Conservation (phyloP, 345 rosid genomes). For the Geranium rotundifolium region DNA sequence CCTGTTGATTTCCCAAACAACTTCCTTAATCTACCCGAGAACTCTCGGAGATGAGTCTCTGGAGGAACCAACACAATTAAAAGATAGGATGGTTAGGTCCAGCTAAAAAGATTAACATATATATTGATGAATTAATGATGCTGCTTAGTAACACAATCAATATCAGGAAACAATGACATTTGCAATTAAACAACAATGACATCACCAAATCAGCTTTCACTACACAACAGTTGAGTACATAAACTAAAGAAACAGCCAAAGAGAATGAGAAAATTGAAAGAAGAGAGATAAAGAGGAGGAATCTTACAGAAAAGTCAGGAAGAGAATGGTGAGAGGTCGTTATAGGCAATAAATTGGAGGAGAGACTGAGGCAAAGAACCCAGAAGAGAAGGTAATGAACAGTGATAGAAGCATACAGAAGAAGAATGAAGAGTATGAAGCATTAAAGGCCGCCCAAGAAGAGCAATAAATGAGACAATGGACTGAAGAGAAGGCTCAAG, state of each 20-base stretch:
- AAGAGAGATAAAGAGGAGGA: constrained; percentile 9
- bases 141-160: no score
- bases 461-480: constrained; percentile 25
- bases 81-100: neutral
- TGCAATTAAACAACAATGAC: neutral
- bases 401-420: constrained; percentile 14
- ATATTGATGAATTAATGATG: neutral
- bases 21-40: constrained; percentile 54
- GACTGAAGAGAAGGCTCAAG: constrained; percentile 1
- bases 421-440: neutral
- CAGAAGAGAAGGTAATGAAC: constrained; percentile 16
- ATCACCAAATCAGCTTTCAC: neutral
- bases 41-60: constrained; percentile 51
- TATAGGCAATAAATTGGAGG: constrained; percentile 15
- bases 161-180: no score
- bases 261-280: constrained; percentile 15
- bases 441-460: constrained; percentile 7
- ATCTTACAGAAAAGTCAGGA: constrained; percentile 15
- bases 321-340: constrained; percentile 22
- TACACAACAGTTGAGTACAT: no score
- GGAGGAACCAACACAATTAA: constrained; percentile 9
- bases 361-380: neutral
- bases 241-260: constrained; percentile 7
- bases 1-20: constrained; percentile 47
- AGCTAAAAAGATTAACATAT: no score